A percentile compares a stretch with the other conserved stretches of the same genome.
Conservation (phyloP, 495 filamentous ascomycete genomes). For the Pseudoneurospora amorphoporcata region DNA sequence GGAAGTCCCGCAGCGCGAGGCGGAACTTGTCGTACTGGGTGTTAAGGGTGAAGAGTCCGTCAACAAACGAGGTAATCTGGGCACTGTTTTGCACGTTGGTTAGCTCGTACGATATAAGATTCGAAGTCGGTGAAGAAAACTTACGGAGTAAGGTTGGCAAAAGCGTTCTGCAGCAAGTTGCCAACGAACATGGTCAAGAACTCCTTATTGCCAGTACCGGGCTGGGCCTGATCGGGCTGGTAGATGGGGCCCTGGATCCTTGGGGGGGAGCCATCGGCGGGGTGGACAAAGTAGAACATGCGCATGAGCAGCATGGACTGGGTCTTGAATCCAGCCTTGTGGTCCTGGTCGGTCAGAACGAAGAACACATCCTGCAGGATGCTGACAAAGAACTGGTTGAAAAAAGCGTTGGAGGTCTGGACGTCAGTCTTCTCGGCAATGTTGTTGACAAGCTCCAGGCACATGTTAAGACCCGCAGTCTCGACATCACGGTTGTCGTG, state of each 20-base stretch:
- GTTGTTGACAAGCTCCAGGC: slow-evolving; percentile 93
- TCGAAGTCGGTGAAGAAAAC: slow-evolving; percentile 21
- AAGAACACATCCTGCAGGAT: slow-evolving; percentile 99
- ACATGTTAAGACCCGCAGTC: slow-evolving; percentile 97
- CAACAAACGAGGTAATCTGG: slow-evolving; percentile 83
- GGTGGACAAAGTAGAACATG: slow-evolving; percentile 87
- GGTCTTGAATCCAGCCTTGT: slow-evolving; percentile 97
- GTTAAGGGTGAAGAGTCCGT: slow-evolving; percentile 73
- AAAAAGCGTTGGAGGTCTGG: slow-evolving; percentile 83
- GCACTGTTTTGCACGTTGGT: slow-evolving; percentile 39
- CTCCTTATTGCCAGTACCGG: slow-evolving; percentile 76
- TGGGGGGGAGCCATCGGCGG: slow-evolving; percentile 48
- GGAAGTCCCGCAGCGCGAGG: slow-evolving; percentile 86
- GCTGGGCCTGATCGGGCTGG: slow-evolving; percentile 63
- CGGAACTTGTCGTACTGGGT: slow-evolving; percentile 82
- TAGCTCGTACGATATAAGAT: slow-evolving; percentile 17
- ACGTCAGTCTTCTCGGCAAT: slow-evolving; percentile 82
- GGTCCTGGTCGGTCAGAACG: slow-evolving; percentile 91
- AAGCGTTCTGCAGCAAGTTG: slow-evolving; percentile 78
- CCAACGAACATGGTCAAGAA: slow-evolving; percentile 82
- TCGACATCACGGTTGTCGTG: slow-evolving; percentile 98
- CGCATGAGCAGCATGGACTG: slow-evolving; percentile 87
- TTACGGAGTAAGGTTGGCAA: slow-evolving; percentile 86
- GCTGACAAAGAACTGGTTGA: slow-evolving; percentile 88
- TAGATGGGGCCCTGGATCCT: slow-evolving; percentile 92